These are phyloP conservation scores for Pigoraptor vietnamica DNA, from an alignment of 78 protist genomes.

Conservation along the genomic window DNA sequence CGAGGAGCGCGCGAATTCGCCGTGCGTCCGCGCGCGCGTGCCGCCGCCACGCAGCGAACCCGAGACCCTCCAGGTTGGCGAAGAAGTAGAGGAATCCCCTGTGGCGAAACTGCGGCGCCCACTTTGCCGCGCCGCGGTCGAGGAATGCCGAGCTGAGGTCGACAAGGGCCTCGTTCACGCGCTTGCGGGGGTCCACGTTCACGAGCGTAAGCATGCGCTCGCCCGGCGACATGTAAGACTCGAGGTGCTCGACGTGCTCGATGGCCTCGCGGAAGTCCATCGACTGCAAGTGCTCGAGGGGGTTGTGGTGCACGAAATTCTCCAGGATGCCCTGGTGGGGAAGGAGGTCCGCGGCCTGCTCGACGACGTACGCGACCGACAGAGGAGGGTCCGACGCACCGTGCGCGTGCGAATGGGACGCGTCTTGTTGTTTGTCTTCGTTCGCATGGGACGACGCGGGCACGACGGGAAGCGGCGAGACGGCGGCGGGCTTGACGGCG, in stretches of 20 bases:
- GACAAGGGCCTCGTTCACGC: background rate
- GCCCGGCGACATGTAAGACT: background rate
- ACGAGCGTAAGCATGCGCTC: background rate
- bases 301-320: background rate
- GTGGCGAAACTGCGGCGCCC: conserved; percentile 1
- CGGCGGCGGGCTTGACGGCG: too few species aligned
- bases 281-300: background rate
- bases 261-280: background rate
- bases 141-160: background rate
- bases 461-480: too few species aligned
- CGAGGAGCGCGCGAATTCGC: too few species aligned
- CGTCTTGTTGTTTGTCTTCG: too few species aligned
- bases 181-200: background rate
- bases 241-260: background rate
- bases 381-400: too few species aligned
- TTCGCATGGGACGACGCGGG: too few species aligned
- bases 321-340: background rate
- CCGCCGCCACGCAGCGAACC: background rate
- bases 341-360: background rate
- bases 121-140: background rate
- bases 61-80: background rate
- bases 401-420: too few species aligned
- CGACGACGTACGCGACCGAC: background rate
- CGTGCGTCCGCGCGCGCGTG: background rate
- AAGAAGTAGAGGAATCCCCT: conserved; percentile 13